phyloP scores from a whole-genome alignment of 2,329 filamentous ascomycete species.

The Pseudogymnoascus sp. region DNA sequence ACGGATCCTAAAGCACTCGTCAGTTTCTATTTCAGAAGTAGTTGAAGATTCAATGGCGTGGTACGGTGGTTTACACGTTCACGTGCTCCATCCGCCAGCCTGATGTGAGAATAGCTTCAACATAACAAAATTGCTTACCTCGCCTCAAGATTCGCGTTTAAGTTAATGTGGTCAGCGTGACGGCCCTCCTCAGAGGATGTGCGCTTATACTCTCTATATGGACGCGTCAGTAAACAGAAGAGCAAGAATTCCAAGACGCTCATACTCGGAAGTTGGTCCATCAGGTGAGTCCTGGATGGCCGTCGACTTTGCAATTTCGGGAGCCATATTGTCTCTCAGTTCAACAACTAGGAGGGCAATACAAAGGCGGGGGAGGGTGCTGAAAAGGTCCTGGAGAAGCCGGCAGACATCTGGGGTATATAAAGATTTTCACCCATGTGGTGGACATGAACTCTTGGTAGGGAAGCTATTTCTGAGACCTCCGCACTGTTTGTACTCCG shows the following conservation, averaged over 20 bases:
- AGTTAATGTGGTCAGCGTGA: constrained; percentile 14
- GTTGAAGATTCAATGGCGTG: background rate
- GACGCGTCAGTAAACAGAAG: background rate
- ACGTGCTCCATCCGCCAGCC: background rate
- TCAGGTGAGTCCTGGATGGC: background rate
- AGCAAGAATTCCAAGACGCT: background rate
- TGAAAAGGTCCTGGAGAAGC: background rate
- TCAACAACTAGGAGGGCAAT: background rate
- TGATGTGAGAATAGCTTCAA: background rate
- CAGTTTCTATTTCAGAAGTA: background rate
- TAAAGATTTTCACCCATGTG: background rate
- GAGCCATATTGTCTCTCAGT: constrained; percentile 5
- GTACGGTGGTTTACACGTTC: background rate
- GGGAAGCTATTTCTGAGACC: background rate
- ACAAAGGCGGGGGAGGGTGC: background rate
- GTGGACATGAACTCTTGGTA: background rate
- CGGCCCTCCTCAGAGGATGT: constrained; percentile 13
- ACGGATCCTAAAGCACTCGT: constrained; percentile 34
- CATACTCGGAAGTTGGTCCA: constrained; percentile 6
- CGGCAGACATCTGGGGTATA: background rate
- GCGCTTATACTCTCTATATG: constrained; percentile 15
- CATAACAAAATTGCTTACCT: constrained; percentile 11
- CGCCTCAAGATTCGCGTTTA: constrained; percentile 19
- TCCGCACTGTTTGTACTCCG: background rate
- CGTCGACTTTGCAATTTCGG: background rate